Evolutionary conservation across 2,329 filamentous ascomycete genomes (phyloP).

Genomic region (Rugonectria rugulosa): DNA sequence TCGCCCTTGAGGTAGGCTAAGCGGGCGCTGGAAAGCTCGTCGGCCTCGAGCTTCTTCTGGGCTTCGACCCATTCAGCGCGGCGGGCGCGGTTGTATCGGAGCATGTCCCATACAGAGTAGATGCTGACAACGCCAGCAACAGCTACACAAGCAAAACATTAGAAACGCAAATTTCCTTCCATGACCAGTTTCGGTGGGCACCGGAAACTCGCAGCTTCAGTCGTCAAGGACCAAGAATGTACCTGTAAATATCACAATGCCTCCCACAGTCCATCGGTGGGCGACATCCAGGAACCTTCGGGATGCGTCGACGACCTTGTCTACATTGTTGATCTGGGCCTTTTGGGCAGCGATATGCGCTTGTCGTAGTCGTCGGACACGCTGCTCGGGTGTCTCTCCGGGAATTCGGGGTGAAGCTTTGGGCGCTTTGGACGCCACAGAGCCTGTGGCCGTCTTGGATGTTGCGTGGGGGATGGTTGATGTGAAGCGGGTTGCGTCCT

Average conservation of each 20-base stretch:
- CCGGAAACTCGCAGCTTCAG: not conserved
- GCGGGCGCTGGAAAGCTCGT: slow-evolving; percentile 64
- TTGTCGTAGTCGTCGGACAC: slow-evolving; percentile 72
- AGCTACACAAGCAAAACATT: slow-evolving; percentile 45
- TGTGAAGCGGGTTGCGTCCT: slow-evolving; percentile 78
- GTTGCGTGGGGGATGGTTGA: slow-evolving; percentile 67
- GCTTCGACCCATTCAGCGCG: slow-evolving; percentile 65
- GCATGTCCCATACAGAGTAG: slow-evolving; percentile 69
- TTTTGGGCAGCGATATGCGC: slow-evolving; percentile 72
- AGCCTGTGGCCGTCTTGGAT: slow-evolving; percentile 60
- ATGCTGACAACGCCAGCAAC: slow-evolving; percentile 63
- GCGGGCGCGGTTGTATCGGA: slow-evolving; percentile 66
- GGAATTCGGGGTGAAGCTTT: slow-evolving; percentile 41
- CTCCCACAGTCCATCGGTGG: slow-evolving; percentile 62
- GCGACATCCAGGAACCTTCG: slow-evolving; percentile 62
- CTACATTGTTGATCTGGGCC: slow-evolving; percentile 61
- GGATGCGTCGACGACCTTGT: slow-evolving; percentile 57
- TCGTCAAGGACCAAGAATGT: slow-evolving; percentile 33
- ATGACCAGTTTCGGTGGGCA: not conserved
- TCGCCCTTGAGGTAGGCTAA: slow-evolving; percentile 67
- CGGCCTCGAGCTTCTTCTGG: slow-evolving; percentile 61
- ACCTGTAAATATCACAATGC: slow-evolving; percentile 66
- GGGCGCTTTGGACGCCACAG: slow-evolving; percentile 39
- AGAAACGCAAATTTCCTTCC: no score
- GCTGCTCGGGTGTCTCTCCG: slow-evolving; percentile 72